A percentile compares a stretch with the other conserved stretches of the same genome.
Conservation (phyloP, 2,329 filamentous ascomycete species). For the Ascochyta pisi region DNA sequence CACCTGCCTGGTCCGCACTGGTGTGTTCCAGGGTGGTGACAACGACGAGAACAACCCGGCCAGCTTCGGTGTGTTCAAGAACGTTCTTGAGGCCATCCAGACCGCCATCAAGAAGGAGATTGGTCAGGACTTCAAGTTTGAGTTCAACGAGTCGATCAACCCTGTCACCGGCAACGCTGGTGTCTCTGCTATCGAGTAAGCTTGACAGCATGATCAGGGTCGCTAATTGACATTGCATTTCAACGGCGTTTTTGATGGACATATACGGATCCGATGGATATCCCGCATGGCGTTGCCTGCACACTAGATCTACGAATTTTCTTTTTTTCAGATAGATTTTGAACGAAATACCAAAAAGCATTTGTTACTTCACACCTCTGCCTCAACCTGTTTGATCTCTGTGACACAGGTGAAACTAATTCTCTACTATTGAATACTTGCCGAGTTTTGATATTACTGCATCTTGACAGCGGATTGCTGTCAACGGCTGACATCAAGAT, state of each 20-base stretch:
- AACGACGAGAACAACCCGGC: constrained; percentile 80
- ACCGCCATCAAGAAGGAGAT: constrained; percentile 72
- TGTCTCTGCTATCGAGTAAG: constrained; percentile 63
- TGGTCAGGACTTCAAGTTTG: constrained; percentile 75
- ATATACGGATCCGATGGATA: constrained; percentile 18
- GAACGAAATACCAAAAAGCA: constrained; percentile 10
- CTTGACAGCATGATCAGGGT: constrained; percentile 1
- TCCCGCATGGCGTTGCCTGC: constrained; percentile 21
- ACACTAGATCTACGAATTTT: constrained; percentile 23
- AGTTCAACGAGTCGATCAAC: constrained; percentile 75
- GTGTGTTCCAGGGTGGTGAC: constrained; percentile 77
- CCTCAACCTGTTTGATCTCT: no score
- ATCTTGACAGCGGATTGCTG: no score
- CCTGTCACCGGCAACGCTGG: constrained; percentile 65
- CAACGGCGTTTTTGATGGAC: constrained; percentile 12
- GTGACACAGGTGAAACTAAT: no score
- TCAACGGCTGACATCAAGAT: no score
- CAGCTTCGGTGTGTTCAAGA: constrained; percentile 76
- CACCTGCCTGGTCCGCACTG: constrained; percentile 77
- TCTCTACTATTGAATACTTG: no score
- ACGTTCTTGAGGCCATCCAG: constrained; percentile 75
- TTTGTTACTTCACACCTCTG: constrained; percentile 1
- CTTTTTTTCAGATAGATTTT: constrained; percentile 1
- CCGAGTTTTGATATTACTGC: no score
- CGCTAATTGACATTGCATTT: constrained; percentile 1